Conservation (phyloP, 2,329 filamentous ascomycete genomes). For the Stachybotrys chlorohalonatus region DNA sequence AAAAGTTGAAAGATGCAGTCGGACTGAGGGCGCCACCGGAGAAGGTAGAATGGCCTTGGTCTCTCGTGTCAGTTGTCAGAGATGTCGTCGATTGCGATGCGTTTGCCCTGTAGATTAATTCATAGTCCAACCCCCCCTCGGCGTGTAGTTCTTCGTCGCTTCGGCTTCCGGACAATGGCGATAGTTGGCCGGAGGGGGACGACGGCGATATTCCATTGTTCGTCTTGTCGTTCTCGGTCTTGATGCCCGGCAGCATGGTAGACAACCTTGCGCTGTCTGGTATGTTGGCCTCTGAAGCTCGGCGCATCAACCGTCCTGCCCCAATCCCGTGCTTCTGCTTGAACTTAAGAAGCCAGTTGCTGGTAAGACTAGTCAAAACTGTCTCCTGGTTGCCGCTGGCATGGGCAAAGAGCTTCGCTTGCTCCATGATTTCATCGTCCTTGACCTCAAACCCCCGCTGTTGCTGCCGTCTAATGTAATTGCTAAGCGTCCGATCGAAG, state of each 20-base stretch:
- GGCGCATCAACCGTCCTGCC: conserved; percentile 39
- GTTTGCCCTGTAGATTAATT: conserved; percentile 21
- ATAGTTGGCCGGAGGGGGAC: conserved; percentile 58
- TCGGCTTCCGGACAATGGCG: conserved; percentile 60
- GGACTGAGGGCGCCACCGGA: conserved; percentile 66
- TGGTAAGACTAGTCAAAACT: conserved; percentile 60
- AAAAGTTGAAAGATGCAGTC: conserved; percentile 64
- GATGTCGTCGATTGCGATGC: conserved; percentile 25
- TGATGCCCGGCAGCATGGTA: conserved; percentile 27
- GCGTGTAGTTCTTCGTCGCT: conserved; percentile 60
- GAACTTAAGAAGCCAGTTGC: conserved; percentile 87
- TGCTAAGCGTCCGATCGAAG: conserved; percentile 81
- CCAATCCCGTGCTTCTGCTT: conserved; percentile 72
- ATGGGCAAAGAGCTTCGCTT: conserved; percentile 72
- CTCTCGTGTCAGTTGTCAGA: conserved; percentile 19
- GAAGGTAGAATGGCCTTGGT: conserved; percentile 47
- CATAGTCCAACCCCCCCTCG: conserved; percentile 18
- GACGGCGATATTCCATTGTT: conserved; percentile 57
- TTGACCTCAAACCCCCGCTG: conserved; percentile 64
- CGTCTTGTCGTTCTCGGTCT: conserved; percentile 27
- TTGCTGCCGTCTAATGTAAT: conserved; percentile 78
- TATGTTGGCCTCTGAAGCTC: conserved; percentile 62
- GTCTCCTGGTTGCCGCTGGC: conserved; percentile 60
- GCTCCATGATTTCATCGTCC: conserved; percentile 76
- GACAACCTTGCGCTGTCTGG: conserved; percentile 54